These are phyloP conservation scores for Fusarium lyarnte DNA, from an alignment of 2,329 filamentous ascomycete species.

Conservation along the genomic window DNA sequence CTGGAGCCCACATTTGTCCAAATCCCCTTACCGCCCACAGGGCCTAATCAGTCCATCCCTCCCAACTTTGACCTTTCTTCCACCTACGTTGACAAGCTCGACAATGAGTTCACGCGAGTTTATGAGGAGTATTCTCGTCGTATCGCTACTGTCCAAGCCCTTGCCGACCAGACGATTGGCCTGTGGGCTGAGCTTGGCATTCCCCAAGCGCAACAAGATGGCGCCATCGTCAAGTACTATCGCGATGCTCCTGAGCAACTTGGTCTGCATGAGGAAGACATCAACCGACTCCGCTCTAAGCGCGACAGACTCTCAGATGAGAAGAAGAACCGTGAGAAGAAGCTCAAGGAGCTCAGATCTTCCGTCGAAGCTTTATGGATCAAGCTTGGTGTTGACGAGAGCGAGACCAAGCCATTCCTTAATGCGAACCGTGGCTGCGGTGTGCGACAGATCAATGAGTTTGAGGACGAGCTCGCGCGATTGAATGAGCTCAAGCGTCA, in stretches of 20 bases:
- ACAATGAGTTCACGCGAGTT: conserved; percentile 90
- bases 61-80: conserved; percentile 93
- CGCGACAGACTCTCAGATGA: conserved; percentile 88
- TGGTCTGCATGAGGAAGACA: conserved; percentile 87
- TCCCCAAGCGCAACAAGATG: conserved; percentile 91
- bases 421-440: conserved; percentile 91
- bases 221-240: conserved; percentile 86
- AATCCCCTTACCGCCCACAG: conserved; percentile 84
- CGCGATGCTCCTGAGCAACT: conserved; percentile 93
- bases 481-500: conserved; percentile 94
- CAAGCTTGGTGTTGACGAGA: conserved; percentile 83
- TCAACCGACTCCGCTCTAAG: conserved; percentile 75
- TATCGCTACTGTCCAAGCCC: conserved; percentile 75
- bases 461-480: conserved; percentile 86
- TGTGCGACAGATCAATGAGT: conserved; percentile 92
- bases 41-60: conserved; percentile 77
- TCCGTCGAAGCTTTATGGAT: conserved; percentile 91
- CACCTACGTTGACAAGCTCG: conserved; percentile 84
- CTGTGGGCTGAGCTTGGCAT: conserved; percentile 96
- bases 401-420: conserved; percentile 85
- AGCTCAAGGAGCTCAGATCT: conserved; percentile 76
- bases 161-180: conserved; percentile 87
- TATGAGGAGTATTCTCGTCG: conserved; percentile 96
- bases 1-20: conserved; percentile 89
- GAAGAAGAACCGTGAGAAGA: conserved; percentile 84